Conservation (phyloP, 2,329 filamentous ascomycete species). For the Zelopaecilomyces penicillatus region DNA sequence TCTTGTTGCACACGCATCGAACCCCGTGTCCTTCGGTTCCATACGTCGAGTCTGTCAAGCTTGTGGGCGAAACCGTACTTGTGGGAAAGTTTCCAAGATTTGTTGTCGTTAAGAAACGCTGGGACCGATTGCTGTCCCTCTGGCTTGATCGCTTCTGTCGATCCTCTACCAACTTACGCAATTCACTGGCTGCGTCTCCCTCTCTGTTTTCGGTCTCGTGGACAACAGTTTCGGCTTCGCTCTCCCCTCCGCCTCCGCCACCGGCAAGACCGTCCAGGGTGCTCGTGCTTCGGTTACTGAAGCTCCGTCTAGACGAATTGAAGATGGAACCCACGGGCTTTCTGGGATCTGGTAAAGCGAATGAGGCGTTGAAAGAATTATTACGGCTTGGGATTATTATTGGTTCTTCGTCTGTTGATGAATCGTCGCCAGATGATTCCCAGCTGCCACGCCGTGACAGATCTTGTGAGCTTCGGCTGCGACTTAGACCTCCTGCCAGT, state of each 20-base stretch:
- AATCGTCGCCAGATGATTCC: constrained; percentile 44
- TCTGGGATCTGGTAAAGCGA: constrained; percentile 46
- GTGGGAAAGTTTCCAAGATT: constrained; percentile 23
- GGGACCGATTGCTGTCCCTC: constrained; percentile 21
- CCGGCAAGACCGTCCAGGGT: constrained; percentile 29
- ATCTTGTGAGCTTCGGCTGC: constrained; percentile 22
- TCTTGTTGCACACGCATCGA: constrained; percentile 48
- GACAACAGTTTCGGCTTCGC: constrained; percentile 51
- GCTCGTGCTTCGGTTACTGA: constrained; percentile 41
- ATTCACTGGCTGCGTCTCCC: constrained; percentile 52
- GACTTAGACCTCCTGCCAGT: constrained; percentile 15
- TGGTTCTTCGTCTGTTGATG: constrained; percentile 55
- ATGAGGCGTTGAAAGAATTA: constrained; percentile 44
- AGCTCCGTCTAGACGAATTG: constrained; percentile 37
- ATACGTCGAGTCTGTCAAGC: constrained; percentile 40
- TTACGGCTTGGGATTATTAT: constrained; percentile 56
- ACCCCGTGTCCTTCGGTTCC: constrained; percentile 35
- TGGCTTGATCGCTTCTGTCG: constrained; percentile 36
- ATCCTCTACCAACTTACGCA: constrained; percentile 49
- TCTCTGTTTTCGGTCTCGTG: constrained; percentile 35
- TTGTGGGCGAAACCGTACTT: constrained; percentile 42
- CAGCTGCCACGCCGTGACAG: constrained; percentile 25
- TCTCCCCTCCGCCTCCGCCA: constrained; percentile 37
- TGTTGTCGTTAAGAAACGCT: constrained; percentile 23
- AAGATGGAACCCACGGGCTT: constrained; percentile 42